phyloP scores from a whole-genome alignment of 148 eudicot species.

The Dianthus caryophyllus region DNA sequence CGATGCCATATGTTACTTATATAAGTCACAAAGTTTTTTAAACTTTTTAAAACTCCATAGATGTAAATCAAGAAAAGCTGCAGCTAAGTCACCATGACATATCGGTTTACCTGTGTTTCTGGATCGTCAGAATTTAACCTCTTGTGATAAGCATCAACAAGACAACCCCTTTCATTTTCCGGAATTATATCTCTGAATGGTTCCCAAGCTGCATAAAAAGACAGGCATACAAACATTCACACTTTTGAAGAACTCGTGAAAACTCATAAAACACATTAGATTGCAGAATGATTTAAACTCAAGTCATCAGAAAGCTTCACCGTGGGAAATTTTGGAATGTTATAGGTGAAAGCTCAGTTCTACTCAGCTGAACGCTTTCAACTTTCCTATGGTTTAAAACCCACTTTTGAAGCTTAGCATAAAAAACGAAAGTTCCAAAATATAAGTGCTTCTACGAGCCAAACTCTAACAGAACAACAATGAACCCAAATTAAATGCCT shows the following conservation, averaged over 20 bases:
- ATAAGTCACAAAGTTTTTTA: background rate
- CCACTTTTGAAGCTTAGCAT: background rate
- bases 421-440: no score
- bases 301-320: background rate
- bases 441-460: background rate
- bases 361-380: background rate
- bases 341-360: background rate
- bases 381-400: background rate
- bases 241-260: background rate
- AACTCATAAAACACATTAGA: background rate
- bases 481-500: background rate
- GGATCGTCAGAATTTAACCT: slow-evolving; percentile 72
- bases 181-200: slow-evolving; percentile 94
- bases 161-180: slow-evolving; percentile 78
- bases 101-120: slow-evolving; percentile 66
- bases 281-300: background rate
- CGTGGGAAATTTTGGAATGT: background rate
- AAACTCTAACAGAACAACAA: background rate
- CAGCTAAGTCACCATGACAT: background rate
- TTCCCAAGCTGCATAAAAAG: slow-evolving; percentile 73
- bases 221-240: slow-evolving; percentile 13
- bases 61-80: background rate
- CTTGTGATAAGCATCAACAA: slow-evolving; percentile 78
- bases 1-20: background rate
- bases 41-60: background rate